Evolutionary conservation across 2,329 filamentous ascomycete species (phyloP).

Genomic region (Juglanconis juglandina): DNA sequence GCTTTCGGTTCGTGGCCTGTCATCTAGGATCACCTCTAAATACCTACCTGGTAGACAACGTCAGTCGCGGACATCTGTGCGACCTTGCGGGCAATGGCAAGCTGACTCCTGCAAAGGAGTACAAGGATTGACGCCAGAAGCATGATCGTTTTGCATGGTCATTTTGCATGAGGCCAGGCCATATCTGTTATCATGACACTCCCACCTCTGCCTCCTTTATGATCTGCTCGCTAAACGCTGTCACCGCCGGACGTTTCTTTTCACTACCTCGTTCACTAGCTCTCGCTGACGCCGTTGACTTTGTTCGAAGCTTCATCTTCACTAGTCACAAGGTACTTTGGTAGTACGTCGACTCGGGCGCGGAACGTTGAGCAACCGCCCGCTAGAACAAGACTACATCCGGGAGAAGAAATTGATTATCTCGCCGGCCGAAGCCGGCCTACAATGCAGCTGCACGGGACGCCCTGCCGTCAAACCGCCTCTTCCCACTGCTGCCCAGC

Average conservation of each 20-base stretch:
- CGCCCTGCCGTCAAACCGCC: no score
- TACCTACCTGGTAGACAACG: neutral
- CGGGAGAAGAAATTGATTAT: neutral
- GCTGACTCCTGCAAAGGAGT: neutral
- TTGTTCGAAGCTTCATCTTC: neutral
- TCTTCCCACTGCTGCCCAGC: neutral
- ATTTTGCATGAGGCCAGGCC: neutral
- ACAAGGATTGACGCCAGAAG: neutral
- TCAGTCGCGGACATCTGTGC: neutral
- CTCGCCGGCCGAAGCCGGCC: neutral
- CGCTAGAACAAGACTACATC: neutral
- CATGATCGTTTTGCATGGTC: neutral
- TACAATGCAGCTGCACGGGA: neutral
- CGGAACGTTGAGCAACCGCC: no score
- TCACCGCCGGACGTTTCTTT: neutral
- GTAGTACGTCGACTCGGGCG: no score
- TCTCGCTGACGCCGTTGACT: neutral
- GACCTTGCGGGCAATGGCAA: neutral
- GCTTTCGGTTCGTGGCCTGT: neutral
- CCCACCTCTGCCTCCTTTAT: neutral
- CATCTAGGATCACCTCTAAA: neutral
- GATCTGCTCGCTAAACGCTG: neutral
- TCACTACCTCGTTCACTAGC: neutral
- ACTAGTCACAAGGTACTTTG: no score
- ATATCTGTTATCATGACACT: neutral